These are phyloP conservation scores for Botrytis byssoidea DNA, from an alignment of 2,329 filamentous ascomycete species.

Conservation along the genomic window DNA sequence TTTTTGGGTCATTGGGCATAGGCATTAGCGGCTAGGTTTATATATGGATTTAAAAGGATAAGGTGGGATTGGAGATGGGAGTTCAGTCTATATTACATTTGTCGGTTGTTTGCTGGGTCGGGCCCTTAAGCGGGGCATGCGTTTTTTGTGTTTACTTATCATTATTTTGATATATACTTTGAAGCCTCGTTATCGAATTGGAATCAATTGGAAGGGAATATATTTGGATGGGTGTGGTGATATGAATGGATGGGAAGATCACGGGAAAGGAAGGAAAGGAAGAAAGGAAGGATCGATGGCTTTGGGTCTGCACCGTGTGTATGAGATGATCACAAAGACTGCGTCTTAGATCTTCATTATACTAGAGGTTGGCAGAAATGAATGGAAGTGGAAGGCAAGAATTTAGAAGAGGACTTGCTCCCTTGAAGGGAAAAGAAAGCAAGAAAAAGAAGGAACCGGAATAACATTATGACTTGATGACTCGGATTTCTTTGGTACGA, in stretches of 20 bases:
- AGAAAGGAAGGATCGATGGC: background rate
- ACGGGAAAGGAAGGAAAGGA: slow-evolving; percentile 3
- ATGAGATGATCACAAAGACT: background rate
- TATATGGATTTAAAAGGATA: slow-evolving; percentile 19
- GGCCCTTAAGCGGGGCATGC: background rate
- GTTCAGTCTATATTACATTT: slow-evolving; percentile 10
- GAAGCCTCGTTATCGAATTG: background rate
- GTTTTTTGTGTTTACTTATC: background rate
- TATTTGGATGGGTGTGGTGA: slow-evolving; percentile 6
- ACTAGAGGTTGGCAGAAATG: background rate
- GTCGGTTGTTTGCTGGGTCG: slow-evolving; percentile 4
- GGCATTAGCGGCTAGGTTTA: slow-evolving; percentile 16
- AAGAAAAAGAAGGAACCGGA: background rate
- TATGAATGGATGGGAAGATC: slow-evolving; percentile 6
- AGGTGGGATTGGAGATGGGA: slow-evolving; percentile 13
- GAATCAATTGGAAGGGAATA: slow-evolving; percentile 8
- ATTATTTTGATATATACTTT: background rate
- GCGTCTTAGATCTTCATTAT: slow-evolving; percentile 1
- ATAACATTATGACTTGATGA: slow-evolving; percentile 9
- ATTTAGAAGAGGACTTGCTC: background rate
- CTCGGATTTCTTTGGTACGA: slow-evolving; percentile 8
- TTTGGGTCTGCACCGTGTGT: background rate
- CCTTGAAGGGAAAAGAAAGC: background rate
- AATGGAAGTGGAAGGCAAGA: background rate
- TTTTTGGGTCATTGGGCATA: slow-evolving; percentile 14